Evolutionary conservation across 257 asterid genomes (phyloP).

Genomic region (Fraxinus pennsylvanica): DNA sequence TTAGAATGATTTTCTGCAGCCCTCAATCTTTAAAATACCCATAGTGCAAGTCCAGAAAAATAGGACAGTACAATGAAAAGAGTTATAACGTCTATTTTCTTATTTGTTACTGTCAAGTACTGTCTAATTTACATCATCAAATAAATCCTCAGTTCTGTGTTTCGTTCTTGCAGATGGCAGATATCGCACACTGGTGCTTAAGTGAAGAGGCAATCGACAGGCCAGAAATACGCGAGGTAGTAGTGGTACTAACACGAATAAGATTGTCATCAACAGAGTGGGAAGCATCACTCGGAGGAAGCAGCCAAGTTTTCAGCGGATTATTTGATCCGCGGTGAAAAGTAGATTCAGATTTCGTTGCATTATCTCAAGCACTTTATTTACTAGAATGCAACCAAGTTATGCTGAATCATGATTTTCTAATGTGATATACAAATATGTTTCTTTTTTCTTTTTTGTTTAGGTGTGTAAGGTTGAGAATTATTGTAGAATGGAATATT

Average conservation of each 20-base stretch:
- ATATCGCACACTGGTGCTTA: constrained; percentile 74
- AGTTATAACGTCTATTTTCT: background rate
- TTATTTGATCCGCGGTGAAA: constrained; percentile 61
- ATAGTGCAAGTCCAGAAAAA: background rate
- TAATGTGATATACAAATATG: constrained; percentile 1
- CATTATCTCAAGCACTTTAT: background rate
- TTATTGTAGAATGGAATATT: background rate
- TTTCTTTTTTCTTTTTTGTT: background rate
- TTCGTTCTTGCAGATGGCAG: constrained; percentile 58
- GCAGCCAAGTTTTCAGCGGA: constrained; percentile 77
- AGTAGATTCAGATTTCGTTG: background rate
- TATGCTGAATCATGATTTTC: background rate
- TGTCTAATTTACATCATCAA: background rate
- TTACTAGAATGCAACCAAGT: background rate
- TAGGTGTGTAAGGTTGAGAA: background rate
- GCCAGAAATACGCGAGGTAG: constrained; percentile 81
- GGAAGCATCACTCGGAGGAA: constrained; percentile 91
- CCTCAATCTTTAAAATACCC: background rate
- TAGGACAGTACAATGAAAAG: background rate
- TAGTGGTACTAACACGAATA: constrained; percentile 57
- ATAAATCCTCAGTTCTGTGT: background rate
- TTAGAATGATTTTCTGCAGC: constrained; percentile 9
- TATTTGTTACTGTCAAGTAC: background rate
- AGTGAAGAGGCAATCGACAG: constrained; percentile 71
- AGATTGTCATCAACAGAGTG: constrained; percentile 71